Evolutionary conservation across 495 filamentous ascomycete species (phyloP).

Genomic region (Neurospora sp.): DNA sequence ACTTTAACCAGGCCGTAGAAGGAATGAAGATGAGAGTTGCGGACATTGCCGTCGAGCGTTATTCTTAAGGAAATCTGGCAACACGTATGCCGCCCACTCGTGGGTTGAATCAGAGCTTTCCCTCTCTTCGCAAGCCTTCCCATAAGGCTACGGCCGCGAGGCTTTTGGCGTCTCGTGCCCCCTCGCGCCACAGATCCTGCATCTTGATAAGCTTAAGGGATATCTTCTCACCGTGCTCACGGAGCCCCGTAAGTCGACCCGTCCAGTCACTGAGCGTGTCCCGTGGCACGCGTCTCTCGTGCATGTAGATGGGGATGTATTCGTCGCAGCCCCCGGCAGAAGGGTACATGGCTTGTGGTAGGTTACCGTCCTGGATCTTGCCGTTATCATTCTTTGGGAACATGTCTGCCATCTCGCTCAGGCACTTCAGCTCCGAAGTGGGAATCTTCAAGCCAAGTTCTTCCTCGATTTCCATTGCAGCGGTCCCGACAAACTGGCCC

Average conservation of each 20-base stretch:
- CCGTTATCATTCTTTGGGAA: constrained; percentile 9
- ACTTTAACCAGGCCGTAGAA: constrained; percentile 16
- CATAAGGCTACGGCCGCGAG: constrained; percentile 71
- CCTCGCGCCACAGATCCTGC: constrained; percentile 67
- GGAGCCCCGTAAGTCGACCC: constrained; percentile 67
- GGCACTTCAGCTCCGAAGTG: constrained; percentile 24
- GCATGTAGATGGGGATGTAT: constrained; percentile 67
- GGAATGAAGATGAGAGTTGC: background rate
- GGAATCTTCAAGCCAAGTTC: constrained; percentile 57
- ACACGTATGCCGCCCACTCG: background rate
- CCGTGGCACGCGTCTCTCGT: constrained; percentile 56
- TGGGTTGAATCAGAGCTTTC: constrained; percentile 38
- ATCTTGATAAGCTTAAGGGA: constrained; percentile 60
- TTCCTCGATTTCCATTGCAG: constrained; percentile 74
- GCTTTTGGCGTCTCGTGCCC: constrained; percentile 66
- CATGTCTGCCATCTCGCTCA: constrained; percentile 56
- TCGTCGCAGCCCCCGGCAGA: constrained; percentile 79
- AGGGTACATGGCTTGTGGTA: constrained; percentile 62
- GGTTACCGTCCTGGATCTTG: constrained; percentile 27
- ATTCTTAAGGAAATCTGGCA: background rate
- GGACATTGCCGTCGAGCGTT: background rate
- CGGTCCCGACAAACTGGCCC: constrained; percentile 64
- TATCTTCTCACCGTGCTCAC: constrained; percentile 76
- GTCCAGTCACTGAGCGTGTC: constrained; percentile 55
- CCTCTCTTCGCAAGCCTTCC: constrained; percentile 56